phyloP scores from a whole-genome alignment of 108 stramenopile species.

The Fragilaria crotonensis region DNA sequence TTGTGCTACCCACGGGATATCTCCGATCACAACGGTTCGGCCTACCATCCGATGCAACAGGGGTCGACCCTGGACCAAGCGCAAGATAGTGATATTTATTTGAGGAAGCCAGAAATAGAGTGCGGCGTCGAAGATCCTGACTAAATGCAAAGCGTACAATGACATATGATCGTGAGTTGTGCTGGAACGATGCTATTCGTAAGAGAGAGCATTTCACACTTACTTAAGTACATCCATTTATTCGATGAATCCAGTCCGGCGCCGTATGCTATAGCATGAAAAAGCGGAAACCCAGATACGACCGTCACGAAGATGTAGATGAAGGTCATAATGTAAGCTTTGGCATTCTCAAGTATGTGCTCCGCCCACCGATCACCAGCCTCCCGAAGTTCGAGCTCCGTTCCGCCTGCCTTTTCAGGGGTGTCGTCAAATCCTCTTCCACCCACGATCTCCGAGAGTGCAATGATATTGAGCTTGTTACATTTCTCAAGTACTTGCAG shows the following conservation, averaged over 20 bases:
- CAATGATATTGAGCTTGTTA: conserved; percentile 41
- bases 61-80: conserved; percentile 53
- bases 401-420: conserved; percentile 3
- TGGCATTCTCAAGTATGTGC: conserved; percentile 55
- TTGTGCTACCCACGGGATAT: conserved; percentile 63
- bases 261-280: conserved; percentile 32
- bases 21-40: conserved; percentile 76
- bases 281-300: conserved; percentile 47
- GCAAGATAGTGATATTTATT: conserved; percentile 50
- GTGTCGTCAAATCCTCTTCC: conserved; percentile 14
- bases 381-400: conserved; percentile 27
- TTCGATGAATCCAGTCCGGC: conserved; percentile 21
- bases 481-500: conserved; percentile 43
- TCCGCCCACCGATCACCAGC: conserved; percentile 54
- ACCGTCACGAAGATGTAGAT: conserved; percentile 61
- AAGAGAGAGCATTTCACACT: not conserved
- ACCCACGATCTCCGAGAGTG: conserved; percentile 50
- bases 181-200: too few species aligned
- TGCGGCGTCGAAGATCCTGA: conserved; percentile 49
- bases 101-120: conserved; percentile 77
- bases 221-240: conserved; percentile 7
- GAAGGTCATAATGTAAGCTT: conserved; percentile 57
- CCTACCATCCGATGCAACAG: conserved; percentile 68
- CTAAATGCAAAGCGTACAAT: conserved; percentile 4
- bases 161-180: not conserved